These are phyloP conservation scores for Cytospora piceae DNA, from an alignment of 2,329 filamentous ascomycete genomes.

Conservation along the genomic window DNA sequence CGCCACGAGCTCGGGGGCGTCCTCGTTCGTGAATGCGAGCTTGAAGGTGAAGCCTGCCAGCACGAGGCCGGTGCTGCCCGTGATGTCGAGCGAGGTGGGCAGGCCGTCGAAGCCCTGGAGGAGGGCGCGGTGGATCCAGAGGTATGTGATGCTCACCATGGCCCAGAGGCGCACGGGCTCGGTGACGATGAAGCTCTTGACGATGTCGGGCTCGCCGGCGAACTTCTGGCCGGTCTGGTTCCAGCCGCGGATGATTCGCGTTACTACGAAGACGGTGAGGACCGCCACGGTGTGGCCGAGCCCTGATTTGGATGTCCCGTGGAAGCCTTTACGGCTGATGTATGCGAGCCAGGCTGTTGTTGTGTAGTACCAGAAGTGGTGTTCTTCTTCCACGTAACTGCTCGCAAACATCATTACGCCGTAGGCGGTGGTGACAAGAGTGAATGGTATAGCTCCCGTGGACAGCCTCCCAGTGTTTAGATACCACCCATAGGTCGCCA, in stretches of 20 bases:
- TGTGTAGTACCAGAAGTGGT: conserved; percentile 98
- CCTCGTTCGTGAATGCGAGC: conserved; percentile 81
- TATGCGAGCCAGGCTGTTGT: conserved; percentile 70
- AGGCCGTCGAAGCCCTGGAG: conserved; percentile 47
- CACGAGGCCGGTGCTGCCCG: conserved; percentile 47
- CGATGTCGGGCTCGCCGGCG: conserved; percentile 86
- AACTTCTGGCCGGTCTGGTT: conserved; percentile 98
- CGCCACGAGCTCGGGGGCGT: conserved; percentile 80
- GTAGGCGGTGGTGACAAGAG: conserved; percentile 64
- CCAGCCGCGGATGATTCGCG: conserved; percentile 77
- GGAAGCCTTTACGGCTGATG: conserved; percentile 53
- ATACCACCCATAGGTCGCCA: conserved; percentile 47
- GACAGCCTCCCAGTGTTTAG: conserved; percentile 32
- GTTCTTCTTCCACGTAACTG: conserved; percentile 97
- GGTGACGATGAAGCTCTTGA: conserved; percentile 67
- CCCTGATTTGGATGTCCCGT: conserved; percentile 35
- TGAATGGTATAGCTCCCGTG: conserved; percentile 48
- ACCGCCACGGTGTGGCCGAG: conserved; percentile 37
- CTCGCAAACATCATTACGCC: conserved; percentile 95
- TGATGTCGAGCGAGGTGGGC: conserved; percentile 46
- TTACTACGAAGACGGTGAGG: conserved; percentile 58
- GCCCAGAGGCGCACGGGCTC: conserved; percentile 74
- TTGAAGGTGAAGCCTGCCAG: conserved; percentile 79
- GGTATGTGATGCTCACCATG: conserved; percentile 71
- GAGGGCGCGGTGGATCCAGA: conserved; percentile 56